These are phyloP conservation scores for Zasmidium angulare DNA, from an alignment of 2,329 filamentous ascomycete species.

Conservation along the genomic window DNA sequence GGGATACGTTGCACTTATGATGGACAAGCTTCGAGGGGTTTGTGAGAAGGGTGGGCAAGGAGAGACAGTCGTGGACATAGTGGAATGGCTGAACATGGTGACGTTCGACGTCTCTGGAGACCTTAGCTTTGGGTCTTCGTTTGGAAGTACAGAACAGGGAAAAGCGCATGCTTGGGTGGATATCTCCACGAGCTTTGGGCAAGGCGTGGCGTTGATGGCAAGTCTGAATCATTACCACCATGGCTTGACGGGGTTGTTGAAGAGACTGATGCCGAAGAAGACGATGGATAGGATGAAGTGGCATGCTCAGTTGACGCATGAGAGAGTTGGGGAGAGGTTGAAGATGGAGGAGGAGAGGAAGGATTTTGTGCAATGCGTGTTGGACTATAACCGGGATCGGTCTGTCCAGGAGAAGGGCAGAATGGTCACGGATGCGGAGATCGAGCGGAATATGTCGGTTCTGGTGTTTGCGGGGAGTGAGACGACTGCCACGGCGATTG, in stretches of 20 bases:
- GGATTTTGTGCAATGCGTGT: constrained; percentile 6
- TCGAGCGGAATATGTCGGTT: constrained; percentile 6
- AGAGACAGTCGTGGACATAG: constrained; percentile 12
- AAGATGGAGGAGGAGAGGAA: background rate
- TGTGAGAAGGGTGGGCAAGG: background rate
- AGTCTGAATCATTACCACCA: constrained; percentile 2
- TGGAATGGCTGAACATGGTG: constrained; percentile 9
- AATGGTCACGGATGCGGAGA: background rate
- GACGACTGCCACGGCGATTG: constrained; percentile 4
- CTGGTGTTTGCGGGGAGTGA: constrained; percentile 8
- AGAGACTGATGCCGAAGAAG: constrained; percentile 1
- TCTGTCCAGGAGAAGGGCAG: no score
- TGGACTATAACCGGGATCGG: constrained; percentile 1
- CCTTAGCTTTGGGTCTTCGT: constrained; percentile 8
- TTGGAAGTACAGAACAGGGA: background rate
- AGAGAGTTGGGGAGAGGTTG: constrained; percentile 4
- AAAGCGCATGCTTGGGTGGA: constrained; percentile 8
- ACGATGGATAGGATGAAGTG: constrained; percentile 1
- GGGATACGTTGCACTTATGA: constrained; percentile 1
- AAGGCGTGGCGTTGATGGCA: constrained; percentile 5
- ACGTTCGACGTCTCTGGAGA: constrained; percentile 13
- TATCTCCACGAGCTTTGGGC: constrained; percentile 7
- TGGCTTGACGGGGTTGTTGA: background rate
- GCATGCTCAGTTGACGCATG: constrained; percentile 1
- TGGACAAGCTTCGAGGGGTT: background rate